Base-by-base conservation (phyloP, 257 asterid species). In the Cinchona pubescens region DNA sequence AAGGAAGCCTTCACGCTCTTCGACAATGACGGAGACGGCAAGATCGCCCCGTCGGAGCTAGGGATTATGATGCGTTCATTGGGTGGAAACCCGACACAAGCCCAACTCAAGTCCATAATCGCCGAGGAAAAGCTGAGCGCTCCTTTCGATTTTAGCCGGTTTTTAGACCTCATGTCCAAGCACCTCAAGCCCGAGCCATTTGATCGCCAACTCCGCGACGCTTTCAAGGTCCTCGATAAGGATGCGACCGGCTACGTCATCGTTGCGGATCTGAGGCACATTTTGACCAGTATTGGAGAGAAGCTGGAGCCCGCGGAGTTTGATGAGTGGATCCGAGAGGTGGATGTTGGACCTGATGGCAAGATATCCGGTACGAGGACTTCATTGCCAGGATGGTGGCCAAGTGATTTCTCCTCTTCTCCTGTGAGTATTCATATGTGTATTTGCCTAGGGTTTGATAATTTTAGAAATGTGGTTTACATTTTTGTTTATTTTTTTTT, bases 301-400 rank as follows among this genome's bases (percentile, higher is more conserved):
- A 92, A 93, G 80, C 82, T 93, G 75, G 97, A 93, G 87, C 94
- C 93, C 2, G 90, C 94, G 18, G 97, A 93, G 86, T 90, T 93
- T 63, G 98, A 93, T 55, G 98, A 93, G 86, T 93, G 98, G 98
- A 93, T 93, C 94, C 96, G 98, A 9, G 98, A 93, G 85, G 97
- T 93, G n/a, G 96, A 91, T 85, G 93, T 88, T 72, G 98, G 96
- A 75, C 84, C 98, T 71, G 98, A 93, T 74, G 98, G 97, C 65
- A 93, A 93, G 90, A 91, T n/a, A n/a, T 93, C 86, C 86, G 86
- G 48, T 93, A 91, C 74, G 98, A 91, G 90, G 97, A 88, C 79
- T 93, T 93, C 87, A 93, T 93, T 55, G 88, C 96, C 18, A 85
- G 98, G 79, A 91, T 93, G 97, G 98, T 93, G 49, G 97, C 98